These are phyloP conservation scores for Chloranthus sessilifolius DNA, from an alignment of 164 flowering plant genomes.

Conservation along the genomic window DNA sequence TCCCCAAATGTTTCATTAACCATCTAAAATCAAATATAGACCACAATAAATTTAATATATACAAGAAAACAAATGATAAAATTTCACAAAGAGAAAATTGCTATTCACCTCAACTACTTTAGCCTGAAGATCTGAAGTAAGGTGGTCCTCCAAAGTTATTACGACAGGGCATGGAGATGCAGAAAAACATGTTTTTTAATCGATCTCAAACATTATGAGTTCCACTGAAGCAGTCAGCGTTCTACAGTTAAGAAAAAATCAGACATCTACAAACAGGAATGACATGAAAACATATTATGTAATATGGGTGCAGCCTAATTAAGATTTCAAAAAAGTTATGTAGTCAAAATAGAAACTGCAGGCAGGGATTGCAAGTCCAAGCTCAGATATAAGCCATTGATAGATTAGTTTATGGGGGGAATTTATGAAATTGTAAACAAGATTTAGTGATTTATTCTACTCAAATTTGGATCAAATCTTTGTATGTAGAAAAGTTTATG, in stretches of 20 bases:
- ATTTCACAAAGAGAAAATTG: neutral
- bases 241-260: slow-evolving; percentile 27
- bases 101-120: slow-evolving; percentile 62
- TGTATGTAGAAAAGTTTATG: too few species aligned
- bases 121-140: slow-evolving; percentile 61
- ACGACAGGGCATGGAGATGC: slow-evolving; percentile 62
- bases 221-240: slow-evolving; percentile 62
- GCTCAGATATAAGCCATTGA: too few species aligned
- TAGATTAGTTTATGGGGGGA: too few species aligned
- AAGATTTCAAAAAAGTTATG: too few species aligned
- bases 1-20: slow-evolving; percentile 60
- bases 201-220: slow-evolving; percentile 63
- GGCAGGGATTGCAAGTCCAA: too few species aligned
- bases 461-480: too few species aligned
- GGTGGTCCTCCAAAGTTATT: slow-evolving; percentile 76
- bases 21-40: slow-evolving; percentile 44
- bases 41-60: neutral
- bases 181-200: slow-evolving; percentile 59
- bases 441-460: too few species aligned
- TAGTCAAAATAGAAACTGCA: too few species aligned
- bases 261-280: too few species aligned
- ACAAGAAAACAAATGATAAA: neutral
- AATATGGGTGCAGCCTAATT: too few species aligned
- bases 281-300: too few species aligned
- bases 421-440: too few species aligned